Percentiles rank a stretch among this genome's conserved stretches.
Evolutionary conservation across 768 basidiomycete genomes (phyloP).

Genomic region (Pisolithus orientalis): DNA sequence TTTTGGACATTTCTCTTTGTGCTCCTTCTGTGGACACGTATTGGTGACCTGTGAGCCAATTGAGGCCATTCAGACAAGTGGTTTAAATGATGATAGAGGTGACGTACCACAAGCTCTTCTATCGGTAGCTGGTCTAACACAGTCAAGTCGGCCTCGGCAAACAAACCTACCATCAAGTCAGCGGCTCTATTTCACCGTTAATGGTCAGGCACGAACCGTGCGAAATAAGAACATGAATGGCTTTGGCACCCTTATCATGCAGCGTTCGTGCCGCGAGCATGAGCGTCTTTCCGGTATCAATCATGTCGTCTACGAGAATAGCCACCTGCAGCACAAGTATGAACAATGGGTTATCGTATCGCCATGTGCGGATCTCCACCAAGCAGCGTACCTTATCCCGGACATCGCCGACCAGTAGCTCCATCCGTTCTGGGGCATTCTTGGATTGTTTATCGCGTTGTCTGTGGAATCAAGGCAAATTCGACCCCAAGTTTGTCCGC

Average conservation of each 20-base stretch:
- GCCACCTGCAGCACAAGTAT: slow-evolving; percentile 50
- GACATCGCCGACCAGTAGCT: slow-evolving; percentile 93
- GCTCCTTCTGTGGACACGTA: slow-evolving; percentile 80
- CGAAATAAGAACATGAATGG: slow-evolving; percentile 83
- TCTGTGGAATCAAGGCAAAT: slow-evolving; percentile 93
- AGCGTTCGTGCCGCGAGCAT: slow-evolving; percentile 80
- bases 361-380: not conserved
- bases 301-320: slow-evolving; percentile 98
- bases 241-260: slow-evolving; percentile 81
- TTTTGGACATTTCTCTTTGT: slow-evolving; percentile 60
- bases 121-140: slow-evolving; percentile 68
- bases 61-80: not conserved
- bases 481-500: slow-evolving; percentile 94
- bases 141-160: slow-evolving; percentile 70
- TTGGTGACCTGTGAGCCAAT: slow-evolving; percentile 73
- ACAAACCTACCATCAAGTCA: slow-evolving; percentile 46
- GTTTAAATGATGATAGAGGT: not conserved
- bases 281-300: slow-evolving; percentile 91
- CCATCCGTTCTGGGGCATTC: slow-evolving; percentile 74
- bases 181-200: slow-evolving; percentile 3
- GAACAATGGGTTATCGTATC: slow-evolving; percentile 4
- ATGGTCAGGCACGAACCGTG: slow-evolving; percentile 56
- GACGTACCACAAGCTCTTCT: slow-evolving; percentile 75
- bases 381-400: slow-evolving; percentile 60
- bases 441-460: slow-evolving; percentile 68